These are phyloP conservation scores for Dendrostoma leiphaemia DNA, from an alignment of 2,329 filamentous ascomycete species.

Conservation along the genomic window DNA sequence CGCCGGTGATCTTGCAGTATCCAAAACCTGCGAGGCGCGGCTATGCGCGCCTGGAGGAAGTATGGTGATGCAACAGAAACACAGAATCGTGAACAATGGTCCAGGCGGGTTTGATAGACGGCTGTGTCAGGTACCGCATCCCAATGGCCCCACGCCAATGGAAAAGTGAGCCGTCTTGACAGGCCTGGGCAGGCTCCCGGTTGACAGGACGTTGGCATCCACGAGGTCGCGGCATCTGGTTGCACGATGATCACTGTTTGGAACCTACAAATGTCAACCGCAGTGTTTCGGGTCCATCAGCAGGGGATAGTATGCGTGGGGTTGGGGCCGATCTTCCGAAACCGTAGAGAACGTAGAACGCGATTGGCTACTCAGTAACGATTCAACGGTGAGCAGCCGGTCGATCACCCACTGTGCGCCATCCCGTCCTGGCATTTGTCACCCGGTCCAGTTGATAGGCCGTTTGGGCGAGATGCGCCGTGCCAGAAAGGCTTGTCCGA, in stretches of 20 bases:
- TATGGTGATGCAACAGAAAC: neutral
- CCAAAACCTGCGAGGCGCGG: neutral
- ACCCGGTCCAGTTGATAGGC: neutral
- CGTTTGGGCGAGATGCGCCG: neutral
- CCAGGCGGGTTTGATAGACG: neutral
- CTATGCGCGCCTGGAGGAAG: neutral
- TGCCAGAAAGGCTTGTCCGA: neutral
- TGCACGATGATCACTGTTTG: constrained; percentile 9
- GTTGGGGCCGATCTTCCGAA: neutral
- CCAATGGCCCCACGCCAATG: neutral
- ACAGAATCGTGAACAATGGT: neutral
- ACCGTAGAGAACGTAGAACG: neutral
- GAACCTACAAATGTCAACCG: neutral
- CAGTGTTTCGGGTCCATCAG: neutral
- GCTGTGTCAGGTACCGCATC: neutral
- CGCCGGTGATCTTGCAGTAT: neutral
- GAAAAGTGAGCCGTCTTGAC: constrained; percentile 5
- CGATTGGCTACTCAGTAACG: constrained; percentile 13
- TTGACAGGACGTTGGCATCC: constrained; percentile 1
- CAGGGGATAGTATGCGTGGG: neutral
- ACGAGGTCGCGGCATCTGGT: neutral
- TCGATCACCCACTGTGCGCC: constrained; percentile 6
- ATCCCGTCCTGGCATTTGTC: neutral
- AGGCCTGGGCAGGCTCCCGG: neutral
- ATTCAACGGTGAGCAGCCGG: constrained; percentile 11